A percentile compares a stretch with the other conserved stretches of the same genome.
phyloP scores from a whole-genome alignment of 345 rosid genomes.

The Eucalyptus shirleyi region DNA sequence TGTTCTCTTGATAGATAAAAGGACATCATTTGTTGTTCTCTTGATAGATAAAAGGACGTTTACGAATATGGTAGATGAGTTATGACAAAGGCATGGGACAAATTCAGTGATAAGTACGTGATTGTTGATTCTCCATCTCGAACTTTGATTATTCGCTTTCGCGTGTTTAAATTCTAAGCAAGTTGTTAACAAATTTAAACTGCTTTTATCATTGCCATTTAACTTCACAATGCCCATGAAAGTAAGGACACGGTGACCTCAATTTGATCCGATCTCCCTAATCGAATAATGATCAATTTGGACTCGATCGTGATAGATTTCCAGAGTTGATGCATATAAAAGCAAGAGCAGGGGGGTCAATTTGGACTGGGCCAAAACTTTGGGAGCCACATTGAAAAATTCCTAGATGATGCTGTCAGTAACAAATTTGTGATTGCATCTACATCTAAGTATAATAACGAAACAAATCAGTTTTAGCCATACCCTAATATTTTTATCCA shows the following conservation, averaged over 20 bases:
- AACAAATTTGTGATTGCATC: neutral
- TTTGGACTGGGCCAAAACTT: neutral
- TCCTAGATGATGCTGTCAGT: neutral
- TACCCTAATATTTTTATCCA: too few relatives aligned
- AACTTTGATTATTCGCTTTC: neutral
- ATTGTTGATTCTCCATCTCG: neutral
- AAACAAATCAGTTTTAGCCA: neutral
- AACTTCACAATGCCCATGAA: neutral
- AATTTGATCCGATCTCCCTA: neutral
- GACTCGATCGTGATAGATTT: neutral
- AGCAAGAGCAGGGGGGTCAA: neutral
- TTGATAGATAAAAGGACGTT: too few relatives aligned
- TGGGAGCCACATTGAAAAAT: neutral
- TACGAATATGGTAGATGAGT: too few relatives aligned
- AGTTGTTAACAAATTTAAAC: neutral
- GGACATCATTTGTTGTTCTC: too few relatives aligned
- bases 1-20: neutral
- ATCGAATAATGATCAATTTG: neutral
- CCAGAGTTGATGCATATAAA: neutral
- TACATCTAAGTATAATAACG: neutral
- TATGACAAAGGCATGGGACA: neutral
- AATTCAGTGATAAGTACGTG: neutral
- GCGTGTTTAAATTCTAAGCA: neutral
- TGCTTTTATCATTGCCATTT: neutral
- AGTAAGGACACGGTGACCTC: neutral